These are phyloP conservation scores for Phyllostachys edulis DNA, from an alignment of 176 grass and related monocot genomes.

Conservation along the genomic window DNA sequence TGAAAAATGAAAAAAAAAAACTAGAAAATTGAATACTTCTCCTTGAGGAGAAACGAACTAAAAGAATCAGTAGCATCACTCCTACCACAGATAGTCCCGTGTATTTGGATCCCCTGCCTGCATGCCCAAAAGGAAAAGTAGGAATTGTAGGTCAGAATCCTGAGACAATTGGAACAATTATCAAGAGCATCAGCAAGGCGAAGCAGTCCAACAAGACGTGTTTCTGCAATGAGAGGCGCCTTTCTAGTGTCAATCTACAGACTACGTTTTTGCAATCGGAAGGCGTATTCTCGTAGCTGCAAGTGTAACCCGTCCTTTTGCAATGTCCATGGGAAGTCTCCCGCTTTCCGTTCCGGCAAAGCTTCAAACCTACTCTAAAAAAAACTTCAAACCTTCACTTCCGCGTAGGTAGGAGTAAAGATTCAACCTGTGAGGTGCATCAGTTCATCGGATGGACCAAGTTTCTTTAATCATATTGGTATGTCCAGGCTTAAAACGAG, in stretches of 20 bases:
- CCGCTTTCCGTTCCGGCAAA: neutral
- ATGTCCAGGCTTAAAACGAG: neutral
- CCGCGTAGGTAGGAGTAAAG: neutral
- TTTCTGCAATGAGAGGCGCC: neutral
- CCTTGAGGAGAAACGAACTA: neutral
- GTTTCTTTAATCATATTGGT: neutral
- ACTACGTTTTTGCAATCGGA: neutral
- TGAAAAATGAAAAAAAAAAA: neutral
- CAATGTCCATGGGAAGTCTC: neutral
- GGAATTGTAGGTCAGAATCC: neutral
- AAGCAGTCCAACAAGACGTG: neutral
- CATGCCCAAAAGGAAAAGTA: constrained; percentile 6
- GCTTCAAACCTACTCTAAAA: neutral
- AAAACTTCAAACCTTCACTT: neutral
- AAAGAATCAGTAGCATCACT: neutral
- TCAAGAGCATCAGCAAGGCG: neutral
- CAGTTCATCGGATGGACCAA: neutral
- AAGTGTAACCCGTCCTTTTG: neutral
- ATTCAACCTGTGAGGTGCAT: neutral
- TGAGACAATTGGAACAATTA: neutral
- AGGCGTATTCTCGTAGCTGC: neutral
- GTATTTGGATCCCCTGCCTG: constrained; percentile 68
- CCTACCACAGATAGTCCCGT: constrained; percentile 72
- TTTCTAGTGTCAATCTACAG: neutral
- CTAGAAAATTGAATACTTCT: neutral